Conservation (phyloP, 805 yeast genomes). For the Cephaloascus albidus region DNA sequence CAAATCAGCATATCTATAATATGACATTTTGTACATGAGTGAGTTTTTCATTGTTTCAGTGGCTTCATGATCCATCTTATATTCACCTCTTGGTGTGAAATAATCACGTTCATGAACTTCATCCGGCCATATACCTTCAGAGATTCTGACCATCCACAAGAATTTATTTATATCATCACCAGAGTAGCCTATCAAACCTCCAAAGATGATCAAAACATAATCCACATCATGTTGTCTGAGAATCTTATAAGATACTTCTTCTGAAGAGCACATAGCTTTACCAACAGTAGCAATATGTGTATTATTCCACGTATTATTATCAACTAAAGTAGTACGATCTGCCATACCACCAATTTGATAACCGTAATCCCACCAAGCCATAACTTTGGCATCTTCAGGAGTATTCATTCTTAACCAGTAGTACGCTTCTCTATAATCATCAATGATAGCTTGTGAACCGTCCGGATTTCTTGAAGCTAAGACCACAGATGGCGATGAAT, state of each 20-base stretch:
- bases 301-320: slow-evolving; percentile 98
- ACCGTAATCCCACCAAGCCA: slow-evolving; percentile 99
- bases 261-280: slow-evolving; percentile 89
- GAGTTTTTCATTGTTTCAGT: slow-evolving; percentile 81
- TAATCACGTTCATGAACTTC: slow-evolving; percentile 80
- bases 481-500: slow-evolving; percentile 97
- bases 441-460: slow-evolving; percentile 79
- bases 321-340: slow-evolving; percentile 95
- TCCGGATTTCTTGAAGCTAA: slow-evolving; percentile 76
- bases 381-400: slow-evolving; percentile 87
- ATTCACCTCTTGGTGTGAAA: slow-evolving; percentile 83
- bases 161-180: slow-evolving; percentile 97
- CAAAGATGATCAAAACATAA: slow-evolving; percentile 86
- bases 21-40: slow-evolving; percentile 90
- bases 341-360: slow-evolving; percentile 99
- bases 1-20: slow-evolving; percentile 73
- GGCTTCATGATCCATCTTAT: slow-evolving; percentile 76
- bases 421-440: slow-evolving; percentile 97
- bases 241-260: slow-evolving; percentile 81
- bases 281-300: slow-evolving; percentile 99
- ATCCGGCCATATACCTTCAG: slow-evolving; percentile 99
- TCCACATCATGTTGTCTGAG: slow-evolving; percentile 90
- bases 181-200: slow-evolving; percentile 86
- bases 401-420: slow-evolving; percentile 99
- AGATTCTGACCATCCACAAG: slow-evolving; percentile 96